Evolutionary conservation across 768 basidiomycete species (phyloP), one percentile per base, ranked within the genome.

Genomic region (Baorangia bicolor): DNA sequence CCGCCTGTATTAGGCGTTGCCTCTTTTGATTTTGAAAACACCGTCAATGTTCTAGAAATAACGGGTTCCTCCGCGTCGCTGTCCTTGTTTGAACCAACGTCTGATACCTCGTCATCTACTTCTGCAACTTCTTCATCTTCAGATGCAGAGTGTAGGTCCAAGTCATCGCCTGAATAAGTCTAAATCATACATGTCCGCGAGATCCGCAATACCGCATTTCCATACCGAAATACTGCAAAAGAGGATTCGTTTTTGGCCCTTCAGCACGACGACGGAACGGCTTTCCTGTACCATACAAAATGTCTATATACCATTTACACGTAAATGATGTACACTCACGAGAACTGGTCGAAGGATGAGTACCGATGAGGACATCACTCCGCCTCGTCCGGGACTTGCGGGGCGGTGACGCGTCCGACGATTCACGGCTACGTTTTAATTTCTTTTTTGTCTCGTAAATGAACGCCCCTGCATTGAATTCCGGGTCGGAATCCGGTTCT

Each of bases 101-200:
- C 61, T 5, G 58, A 52, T 9, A 56, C 59, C 4, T 65, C 61
- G 20, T 65, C 70, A 9, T 56, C 61, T 9, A 62, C 62, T 8
- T 59, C 66, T 33, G 58, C 50, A 8, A 0, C 35, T 37, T 65
- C 62, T 4, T 70, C 70, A 18, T 72, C 67, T 59, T 83, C 82
- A 9, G 79, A 81, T 21, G 77, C 83, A 27, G 83, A 83, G 30
- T 81, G 79, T 18, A 84, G 63, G 37, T 77, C 78, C 37, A 85
- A 60, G 41, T 78, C 74, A 54, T 73, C 63, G 8, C 68, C 79
- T 76, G 55, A 44, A 62, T 2, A 21, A 35, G 53, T 16, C 8
- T 16, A 48, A 18, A 21, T 58, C 33, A 56, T 34, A n/a, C 8
- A 30, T 25, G 13, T 33, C 5, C 0, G 20, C 37, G 18, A 48